Evolutionary conservation across 129 eudicot genomes (phyloP), one percentile per base, ranked within the genome.

Genomic region (Mikania micrantha): DNA sequence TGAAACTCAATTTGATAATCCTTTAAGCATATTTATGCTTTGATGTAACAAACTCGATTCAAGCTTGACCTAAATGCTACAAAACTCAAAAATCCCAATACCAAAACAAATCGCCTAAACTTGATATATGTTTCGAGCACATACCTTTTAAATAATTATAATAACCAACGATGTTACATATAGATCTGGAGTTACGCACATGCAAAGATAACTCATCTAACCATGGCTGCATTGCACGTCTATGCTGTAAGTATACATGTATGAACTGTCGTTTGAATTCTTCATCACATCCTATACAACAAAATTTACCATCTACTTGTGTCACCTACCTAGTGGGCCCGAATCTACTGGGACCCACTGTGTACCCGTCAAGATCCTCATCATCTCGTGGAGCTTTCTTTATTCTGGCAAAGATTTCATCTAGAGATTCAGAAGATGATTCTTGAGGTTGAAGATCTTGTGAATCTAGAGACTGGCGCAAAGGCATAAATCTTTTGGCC

Each of bases 351-450:
- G 71, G 71, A 13, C 77, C 80, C 29, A 67, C 70, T 28, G 45
- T 70, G 61, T 11, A 73, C 53, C 60, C 79, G 62, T 74, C 86
- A 35, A 54, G 31, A 50, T 81, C 90, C 7, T 78, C 80, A 7
- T 65, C 20, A 19, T 47, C 17, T 58, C 52, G 35, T 4, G 81
- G 13, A 70, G 86, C 82, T 44, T 78, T 77, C 61, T 77, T 88
- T 58, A 93, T 21, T 62, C 84, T 84, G 53, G 84, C 86, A 67
- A 93, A 88, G 53, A 93, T 89, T n/a, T 93, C 88, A 67, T 93
- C 99, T 9, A 93, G 82, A 9, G 99, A 84, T 75, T 86, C 86
- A 4, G 96, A 48, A 8, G 91, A 67, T 28, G 96, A 64, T 11
- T 27, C 36, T 11, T 71, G 76, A 71, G 66, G 77, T 4, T 75